A percentile compares a stretch with the other conserved stretches of the same genome.
phyloP scores from a whole-genome alignment of 306 rosid species.

The Citrullus amarus region DNA sequence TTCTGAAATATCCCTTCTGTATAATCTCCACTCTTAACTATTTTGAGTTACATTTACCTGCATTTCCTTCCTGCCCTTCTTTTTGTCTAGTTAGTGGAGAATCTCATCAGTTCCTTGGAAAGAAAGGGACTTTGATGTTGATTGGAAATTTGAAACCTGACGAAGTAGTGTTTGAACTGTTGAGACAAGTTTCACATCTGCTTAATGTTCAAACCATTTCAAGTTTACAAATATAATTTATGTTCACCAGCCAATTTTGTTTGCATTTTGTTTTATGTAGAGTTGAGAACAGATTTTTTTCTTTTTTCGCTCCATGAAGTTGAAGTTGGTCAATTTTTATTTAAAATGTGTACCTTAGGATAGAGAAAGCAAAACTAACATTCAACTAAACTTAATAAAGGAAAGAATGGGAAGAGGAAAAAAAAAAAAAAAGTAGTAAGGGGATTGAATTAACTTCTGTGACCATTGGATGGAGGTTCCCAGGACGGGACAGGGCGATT shows the following conservation, averaged over 20 bases:
- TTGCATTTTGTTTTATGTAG: not conserved
- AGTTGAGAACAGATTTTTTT: not conserved
- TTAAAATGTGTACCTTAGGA: too few relatives aligned
- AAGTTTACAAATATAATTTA: not conserved
- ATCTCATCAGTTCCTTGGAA: not conserved
- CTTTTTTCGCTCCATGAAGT: not conserved
- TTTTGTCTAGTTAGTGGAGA: not conserved
- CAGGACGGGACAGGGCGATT: too few relatives aligned
- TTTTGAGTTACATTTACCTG: not conserved
- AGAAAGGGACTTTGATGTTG: not conserved
- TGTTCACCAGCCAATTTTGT: not conserved
- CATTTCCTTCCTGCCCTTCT: not conserved
- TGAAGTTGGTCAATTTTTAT: not conserved
- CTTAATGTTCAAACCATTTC: not conserved
- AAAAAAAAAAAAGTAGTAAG: too few relatives aligned
- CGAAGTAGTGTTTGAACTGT: not conserved
- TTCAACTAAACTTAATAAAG: too few relatives aligned
- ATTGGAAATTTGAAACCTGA: not conserved
- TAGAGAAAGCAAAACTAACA: too few relatives aligned
- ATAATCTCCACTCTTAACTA: not conserved
- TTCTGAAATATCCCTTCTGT: not conserved
- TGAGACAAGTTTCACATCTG: not conserved
- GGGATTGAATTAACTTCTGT: too few relatives aligned
- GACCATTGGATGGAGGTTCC: too few relatives aligned
- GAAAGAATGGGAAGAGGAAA: too few relatives aligned